Evolutionary conservation across 257 asterid genomes (phyloP).

Genomic region (Ligustrum vulgare): DNA sequence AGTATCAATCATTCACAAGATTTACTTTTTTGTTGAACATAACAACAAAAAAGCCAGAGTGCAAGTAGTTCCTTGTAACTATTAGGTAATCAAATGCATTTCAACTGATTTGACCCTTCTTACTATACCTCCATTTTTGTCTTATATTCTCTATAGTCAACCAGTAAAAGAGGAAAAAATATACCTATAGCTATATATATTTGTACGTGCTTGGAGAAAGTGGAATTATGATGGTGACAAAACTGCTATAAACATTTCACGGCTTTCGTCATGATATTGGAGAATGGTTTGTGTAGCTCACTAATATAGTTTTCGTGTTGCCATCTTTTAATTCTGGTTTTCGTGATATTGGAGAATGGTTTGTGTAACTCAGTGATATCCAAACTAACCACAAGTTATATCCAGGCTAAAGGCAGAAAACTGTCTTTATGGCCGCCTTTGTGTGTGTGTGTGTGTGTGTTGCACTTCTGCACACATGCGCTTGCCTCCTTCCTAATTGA

Average conservation of each 20-base stretch:
- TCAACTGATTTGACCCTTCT: not conserved
- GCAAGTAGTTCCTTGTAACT: not conserved
- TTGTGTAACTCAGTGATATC: not conserved
- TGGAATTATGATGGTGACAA: not conserved
- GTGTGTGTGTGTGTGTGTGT: not conserved
- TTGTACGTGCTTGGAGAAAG: not conserved
- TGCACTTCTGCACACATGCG: not conserved
- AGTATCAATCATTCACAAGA: not conserved
- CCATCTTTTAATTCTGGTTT: not conserved
- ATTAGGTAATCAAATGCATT: not conserved
- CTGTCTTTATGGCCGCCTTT: too few species aligned
- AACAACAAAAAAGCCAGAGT: not conserved
- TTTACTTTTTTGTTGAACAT: not conserved
- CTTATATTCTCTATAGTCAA: not conserved
- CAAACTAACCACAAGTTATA: too few species aligned
- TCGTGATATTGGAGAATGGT: not conserved
- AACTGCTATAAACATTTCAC: not conserved
- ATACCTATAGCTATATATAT: not conserved
- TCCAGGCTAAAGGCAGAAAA: too few species aligned
- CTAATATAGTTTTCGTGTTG: slow-evolving; percentile 2
- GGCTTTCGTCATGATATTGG: not conserved
- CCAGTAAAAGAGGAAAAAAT: not conserved
- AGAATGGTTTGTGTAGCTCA: too few species aligned
- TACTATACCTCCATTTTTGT: not conserved
- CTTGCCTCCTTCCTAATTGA: not conserved